phyloP scores from a whole-genome alignment of 1,139 yeast genomes.

The Kodamaea anthophila region DNA sequence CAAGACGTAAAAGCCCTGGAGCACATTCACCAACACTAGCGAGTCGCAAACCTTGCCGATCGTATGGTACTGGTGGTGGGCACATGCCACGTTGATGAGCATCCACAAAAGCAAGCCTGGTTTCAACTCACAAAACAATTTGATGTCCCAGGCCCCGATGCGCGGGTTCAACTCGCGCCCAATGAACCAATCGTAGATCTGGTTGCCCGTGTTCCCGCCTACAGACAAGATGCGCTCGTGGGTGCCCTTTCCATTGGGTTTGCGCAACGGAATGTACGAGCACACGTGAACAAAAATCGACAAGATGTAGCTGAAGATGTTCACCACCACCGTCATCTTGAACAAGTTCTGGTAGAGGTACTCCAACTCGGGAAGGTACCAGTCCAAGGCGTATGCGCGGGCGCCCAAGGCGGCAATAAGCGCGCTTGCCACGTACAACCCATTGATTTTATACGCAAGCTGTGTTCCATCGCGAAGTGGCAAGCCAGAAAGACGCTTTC shows the following conservation, averaged over 20 bases:
- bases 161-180: conserved; percentile 96
- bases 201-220: conserved; percentile 80
- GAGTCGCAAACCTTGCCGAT: conserved; percentile 66
- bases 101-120: conserved; percentile 93
- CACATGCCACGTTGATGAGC: conserved; percentile 68
- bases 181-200: conserved; percentile 88
- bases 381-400: conserved; percentile 45
- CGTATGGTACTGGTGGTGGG: conserved; percentile 70
- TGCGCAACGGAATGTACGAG: conserved; percentile 57
- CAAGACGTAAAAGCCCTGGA: conserved; percentile 78
- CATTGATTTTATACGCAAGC: conserved; percentile 77
- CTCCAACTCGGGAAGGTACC: conserved; percentile 67
- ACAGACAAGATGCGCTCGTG: conserved; percentile 69
- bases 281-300: conserved; percentile 59
- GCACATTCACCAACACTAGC: conserved; percentile 54
- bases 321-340: conserved; percentile 58
- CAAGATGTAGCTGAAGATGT: conserved; percentile 56
- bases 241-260: conserved; percentile 47
- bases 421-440: conserved; percentile 49
- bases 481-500: conserved; percentile 60
- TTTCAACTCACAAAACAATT: conserved; percentile 85
- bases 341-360: conserved; percentile 66
- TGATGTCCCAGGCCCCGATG: conserved; percentile 78
- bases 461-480: conserved; percentile 67
- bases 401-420: conserved; percentile 42